These are phyloP conservation scores for Trichoderma simmonsii DNA, from an alignment of 2,329 filamentous ascomycete genomes.

Conservation along the genomic window DNA sequence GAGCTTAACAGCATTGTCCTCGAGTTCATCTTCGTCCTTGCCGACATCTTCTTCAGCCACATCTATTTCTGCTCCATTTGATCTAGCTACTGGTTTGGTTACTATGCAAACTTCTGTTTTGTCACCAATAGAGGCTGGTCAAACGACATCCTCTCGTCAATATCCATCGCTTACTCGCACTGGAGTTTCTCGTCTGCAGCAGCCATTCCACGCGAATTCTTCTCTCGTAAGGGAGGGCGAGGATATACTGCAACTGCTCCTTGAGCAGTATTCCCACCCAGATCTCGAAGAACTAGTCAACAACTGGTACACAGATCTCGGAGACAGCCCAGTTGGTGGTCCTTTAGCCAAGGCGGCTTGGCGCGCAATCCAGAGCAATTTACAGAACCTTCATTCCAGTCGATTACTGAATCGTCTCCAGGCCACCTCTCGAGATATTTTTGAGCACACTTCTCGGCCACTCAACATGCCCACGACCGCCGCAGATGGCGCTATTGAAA, in stretches of 20 bases:
- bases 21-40: neutral
- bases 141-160: neutral
- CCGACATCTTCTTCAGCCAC: neutral
- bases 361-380: neutral
- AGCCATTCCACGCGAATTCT: neutral
- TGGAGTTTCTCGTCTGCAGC: neutral
- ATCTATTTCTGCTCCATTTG: neutral
- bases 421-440: neutral
- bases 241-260: neutral
- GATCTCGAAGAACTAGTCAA: neutral
- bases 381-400: neutral
- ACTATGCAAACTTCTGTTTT: neutral
- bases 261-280: neutral
- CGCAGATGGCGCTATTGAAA: neutral
- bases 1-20: neutral
- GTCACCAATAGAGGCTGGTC: neutral
- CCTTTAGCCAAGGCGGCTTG: neutral
- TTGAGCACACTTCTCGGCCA: neutral
- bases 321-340: neutral
- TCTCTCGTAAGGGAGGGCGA: neutral
- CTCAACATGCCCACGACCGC: neutral
- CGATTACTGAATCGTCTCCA: neutral
- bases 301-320: neutral
- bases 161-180: neutral
- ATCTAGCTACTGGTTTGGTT: neutral